phyloP scores from a whole-genome alignment of 2,329 filamentous ascomycete genomes.

The Diaporthe caulivora region DNA sequence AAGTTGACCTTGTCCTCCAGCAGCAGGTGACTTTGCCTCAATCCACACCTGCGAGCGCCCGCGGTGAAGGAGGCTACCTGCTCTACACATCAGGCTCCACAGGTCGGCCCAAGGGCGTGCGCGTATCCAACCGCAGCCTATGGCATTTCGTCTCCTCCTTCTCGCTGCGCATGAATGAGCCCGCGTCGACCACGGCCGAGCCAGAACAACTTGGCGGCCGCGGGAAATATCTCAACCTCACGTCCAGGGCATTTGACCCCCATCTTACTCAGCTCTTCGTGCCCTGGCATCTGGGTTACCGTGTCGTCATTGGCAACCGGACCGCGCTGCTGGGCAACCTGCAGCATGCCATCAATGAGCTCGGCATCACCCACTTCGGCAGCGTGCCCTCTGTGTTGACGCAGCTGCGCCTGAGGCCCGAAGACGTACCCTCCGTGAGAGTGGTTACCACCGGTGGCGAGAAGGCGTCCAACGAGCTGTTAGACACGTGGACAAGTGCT shows the following conservation, averaged over 20 bases:
- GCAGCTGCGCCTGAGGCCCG: slow-evolving; percentile 27
- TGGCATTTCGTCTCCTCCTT: slow-evolving; percentile 38
- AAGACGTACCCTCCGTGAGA: slow-evolving; percentile 39
- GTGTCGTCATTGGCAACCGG: slow-evolving; percentile 38
- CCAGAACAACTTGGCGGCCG: slow-evolving; percentile 40
- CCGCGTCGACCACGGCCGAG: slow-evolving; percentile 33
- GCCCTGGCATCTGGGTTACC: slow-evolving; percentile 41
- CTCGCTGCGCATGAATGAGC: slow-evolving; percentile 40
- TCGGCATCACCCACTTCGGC: slow-evolving; percentile 28
- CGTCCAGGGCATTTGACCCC: slow-evolving; percentile 31
- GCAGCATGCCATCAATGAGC: slow-evolving; percentile 25
- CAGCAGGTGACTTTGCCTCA: neutral
- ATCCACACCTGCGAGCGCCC: neutral
- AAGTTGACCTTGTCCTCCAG: slow-evolving; percentile 27
- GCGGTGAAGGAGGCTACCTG: slow-evolving; percentile 44
- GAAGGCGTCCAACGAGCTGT: slow-evolving; percentile 43
- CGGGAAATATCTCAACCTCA: slow-evolving; percentile 42
- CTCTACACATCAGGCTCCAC: slow-evolving; percentile 51
- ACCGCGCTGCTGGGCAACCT: slow-evolving; percentile 29
- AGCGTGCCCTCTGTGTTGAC: slow-evolving; percentile 32
- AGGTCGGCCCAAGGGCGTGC: slow-evolving; percentile 51
- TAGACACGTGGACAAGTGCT: slow-evolving; percentile 18
- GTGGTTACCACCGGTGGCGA: slow-evolving; percentile 52
- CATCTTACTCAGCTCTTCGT: slow-evolving; percentile 45
- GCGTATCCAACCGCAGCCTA: slow-evolving; percentile 44